Base-by-base conservation (phyloP, 768 basidiomycete genomes). In the Boletales sp. region DNA sequence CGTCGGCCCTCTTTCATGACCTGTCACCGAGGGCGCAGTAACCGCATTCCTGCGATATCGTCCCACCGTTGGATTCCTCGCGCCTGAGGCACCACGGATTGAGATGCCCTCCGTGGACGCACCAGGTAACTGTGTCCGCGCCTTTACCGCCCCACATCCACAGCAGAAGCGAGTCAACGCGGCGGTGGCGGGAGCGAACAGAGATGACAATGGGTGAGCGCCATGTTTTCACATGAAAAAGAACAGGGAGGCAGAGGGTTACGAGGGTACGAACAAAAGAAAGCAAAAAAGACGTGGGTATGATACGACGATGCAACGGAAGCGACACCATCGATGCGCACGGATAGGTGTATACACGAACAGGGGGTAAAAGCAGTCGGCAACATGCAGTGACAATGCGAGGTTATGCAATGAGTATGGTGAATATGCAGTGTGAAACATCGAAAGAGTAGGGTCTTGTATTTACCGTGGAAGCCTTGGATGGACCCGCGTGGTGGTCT, bases 381-480 rank as follows among this genome's bases (percentile, higher is more conserved):
- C 18, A 49, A 57, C 25, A 54, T 4, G 53, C 48, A 52, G 60
- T 19, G 54, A 50, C 34, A 46, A 38, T 39, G 51, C 18, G 50
- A 55, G 17, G 53, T 60, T 57, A 66, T 63, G 60, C 50, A 58
- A 68, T 53, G 52, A 32, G 25, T 49, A 48, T 42, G 60, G 58
- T 61, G 60, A 63, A 66, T 59, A 63, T 56, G 52, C 40, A 50
- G 58, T 53, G 51, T 17, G 51, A 59, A 58, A 56, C 53, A 46
- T 44, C 28, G 51, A 65, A 51, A 60, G 43, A 58, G 50, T 61
- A 66, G 73, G 64, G 69, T 66, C 59, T 59, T 57, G 74, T 79
- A 86, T 83, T 87, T 82, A 90, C 88, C 85, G 73, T 76, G 61
- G 81, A 74, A 63, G 69, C 67, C 54, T 78, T 70, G 70, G 67